Conservation (phyloP, 2,329 filamentous ascomycete species). For the Fusarium drepaniforme region DNA sequence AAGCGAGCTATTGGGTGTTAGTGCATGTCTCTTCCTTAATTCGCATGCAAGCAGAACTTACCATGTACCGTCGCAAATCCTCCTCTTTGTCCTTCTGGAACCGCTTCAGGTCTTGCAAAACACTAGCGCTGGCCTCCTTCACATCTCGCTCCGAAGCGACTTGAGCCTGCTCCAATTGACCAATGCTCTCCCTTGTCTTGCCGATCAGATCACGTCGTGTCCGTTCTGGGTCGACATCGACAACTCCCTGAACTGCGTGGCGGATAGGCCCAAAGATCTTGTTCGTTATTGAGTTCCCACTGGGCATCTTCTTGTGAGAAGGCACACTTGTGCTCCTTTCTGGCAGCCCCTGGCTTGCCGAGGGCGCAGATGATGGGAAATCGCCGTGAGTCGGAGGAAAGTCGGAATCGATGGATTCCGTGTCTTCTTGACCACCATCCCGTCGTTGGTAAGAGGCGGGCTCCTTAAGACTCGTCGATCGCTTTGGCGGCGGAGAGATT, state of each 20-base stretch:
- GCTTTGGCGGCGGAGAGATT: constrained; percentile 69
- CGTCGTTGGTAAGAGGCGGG: constrained; percentile 61
- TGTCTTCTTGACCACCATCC: constrained; percentile 77
- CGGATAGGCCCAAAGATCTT: constrained; percentile 96
- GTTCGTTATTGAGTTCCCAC: constrained; percentile 89
- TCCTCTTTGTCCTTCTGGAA: constrained; percentile 98
- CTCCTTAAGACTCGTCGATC: constrained; percentile 73
- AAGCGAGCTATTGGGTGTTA: constrained; percentile 75
- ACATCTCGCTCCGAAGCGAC: constrained; percentile 92
- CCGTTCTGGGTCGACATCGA: constrained; percentile 94
- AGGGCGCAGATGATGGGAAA: constrained; percentile 70
- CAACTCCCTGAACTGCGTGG: constrained; percentile 95
- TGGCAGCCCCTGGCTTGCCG: constrained; percentile 79
- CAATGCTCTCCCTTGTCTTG: constrained; percentile 91
- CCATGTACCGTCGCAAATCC: constrained; percentile 95
- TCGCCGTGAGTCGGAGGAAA: constrained; percentile 92
- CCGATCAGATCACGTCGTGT: constrained; percentile 94
- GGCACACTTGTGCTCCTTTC: constrained; percentile 59
- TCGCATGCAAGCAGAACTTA: constrained; percentile 60
- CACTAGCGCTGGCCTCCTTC: constrained; percentile 89
- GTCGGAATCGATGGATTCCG: constrained; percentile 93
- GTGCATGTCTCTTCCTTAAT: neutral
- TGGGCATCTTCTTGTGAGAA: constrained; percentile 82
- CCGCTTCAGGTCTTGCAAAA: constrained; percentile 88
- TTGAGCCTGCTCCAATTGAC: constrained; percentile 89